A percentile compares a stretch with the other conserved stretches of the same genome.
phyloP scores from a whole-genome alignment of 139 green algal genomes.

The Volvox reticuliferus region DNA sequence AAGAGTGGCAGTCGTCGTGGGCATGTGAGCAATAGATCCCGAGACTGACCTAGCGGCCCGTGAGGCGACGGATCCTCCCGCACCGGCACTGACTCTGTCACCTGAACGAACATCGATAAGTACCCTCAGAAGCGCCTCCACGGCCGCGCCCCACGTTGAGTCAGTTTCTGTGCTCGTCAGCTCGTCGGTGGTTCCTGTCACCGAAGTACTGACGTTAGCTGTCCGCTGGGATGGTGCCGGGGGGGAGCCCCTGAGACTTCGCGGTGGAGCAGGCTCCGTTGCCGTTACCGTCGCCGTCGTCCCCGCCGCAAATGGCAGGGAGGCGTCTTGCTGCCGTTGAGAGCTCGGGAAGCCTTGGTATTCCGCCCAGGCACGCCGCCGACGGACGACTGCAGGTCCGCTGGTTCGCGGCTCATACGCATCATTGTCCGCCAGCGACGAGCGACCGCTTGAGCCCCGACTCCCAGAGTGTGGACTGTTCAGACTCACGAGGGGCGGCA shows the following conservation, averaged over 20 bases:
- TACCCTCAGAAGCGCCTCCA: constrained; percentile 7
- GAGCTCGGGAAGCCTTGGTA: neutral
- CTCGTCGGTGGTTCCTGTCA: too few species aligned
- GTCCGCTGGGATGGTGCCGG: too few species aligned
- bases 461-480: neutral
- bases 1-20: neutral
- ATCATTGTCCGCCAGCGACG: too few species aligned
- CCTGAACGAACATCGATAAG: neutral
- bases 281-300: too few species aligned
- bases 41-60: neutral
- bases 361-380: too few species aligned
- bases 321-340: neutral
- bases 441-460: too few species aligned
- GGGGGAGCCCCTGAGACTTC: too few species aligned
- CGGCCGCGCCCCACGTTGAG: neutral
- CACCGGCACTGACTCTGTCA: neutral
- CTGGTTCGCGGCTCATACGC: too few species aligned
- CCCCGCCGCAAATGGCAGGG: too few species aligned
- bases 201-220: too few species aligned
- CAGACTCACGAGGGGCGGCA: neutral
- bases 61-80: neutral
- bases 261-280: too few species aligned
- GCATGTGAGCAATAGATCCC: neutral
- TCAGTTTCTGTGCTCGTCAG: neutral
- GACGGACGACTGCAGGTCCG: too few species aligned